Base-by-base conservation (phyloP, 2,329 filamentous ascomycete species). In the Fusarium albidum region DNA sequence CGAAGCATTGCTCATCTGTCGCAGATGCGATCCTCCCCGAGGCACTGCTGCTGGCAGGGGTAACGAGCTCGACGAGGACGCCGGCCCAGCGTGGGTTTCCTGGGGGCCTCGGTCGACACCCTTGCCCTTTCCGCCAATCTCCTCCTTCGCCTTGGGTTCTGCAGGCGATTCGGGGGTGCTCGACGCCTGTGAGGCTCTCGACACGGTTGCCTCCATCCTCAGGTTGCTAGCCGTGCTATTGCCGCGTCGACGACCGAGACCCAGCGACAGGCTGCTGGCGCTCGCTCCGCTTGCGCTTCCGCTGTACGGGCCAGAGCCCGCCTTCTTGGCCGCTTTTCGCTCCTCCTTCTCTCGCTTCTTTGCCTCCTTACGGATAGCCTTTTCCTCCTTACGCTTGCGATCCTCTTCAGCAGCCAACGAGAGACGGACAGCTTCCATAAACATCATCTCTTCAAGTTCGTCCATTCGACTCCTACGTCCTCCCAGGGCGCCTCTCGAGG, bases 401-500 rank as follows among this genome's bases (percentile, higher is more conserved):
- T 98, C 94, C 67, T 98, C 94, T 71, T 99, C 95, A 2, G 91
- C 88, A 0, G 90, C 92, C n/a, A 99, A 79, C 40, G 92, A 96
- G 26, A 96, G 74, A 32, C 95, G 83, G 40, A 99, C 96, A 1
- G 95, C 95, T 72, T 99, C 95, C 81, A 95, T 92, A 80, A 98
- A 92, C 95, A 99, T 99, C 79, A 99, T 90, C 41, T 96, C 94
- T 71, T 99, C 95, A 0, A 98, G 81, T 64, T 98, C 93, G 17
- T 96, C 91, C 69, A 96, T 85, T 26, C 91, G 82, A 49, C 69
- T 71, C 38, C 80, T 73, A 52, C 78, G 67, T 49, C 66, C 66
- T 12, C 63, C 64, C 9, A 64, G 63, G 3, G 60, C 43, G 31
- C 53, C 60, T 3, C 67, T 45, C 1, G 64, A 56, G 13, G 66